Percentiles rank a stretch among this genome's conserved stretches.
These are phyloP conservation scores for Spencermartinsiella ligniputridi DNA, from an alignment of 1,139 yeast species.

Conservation along the genomic window DNA sequence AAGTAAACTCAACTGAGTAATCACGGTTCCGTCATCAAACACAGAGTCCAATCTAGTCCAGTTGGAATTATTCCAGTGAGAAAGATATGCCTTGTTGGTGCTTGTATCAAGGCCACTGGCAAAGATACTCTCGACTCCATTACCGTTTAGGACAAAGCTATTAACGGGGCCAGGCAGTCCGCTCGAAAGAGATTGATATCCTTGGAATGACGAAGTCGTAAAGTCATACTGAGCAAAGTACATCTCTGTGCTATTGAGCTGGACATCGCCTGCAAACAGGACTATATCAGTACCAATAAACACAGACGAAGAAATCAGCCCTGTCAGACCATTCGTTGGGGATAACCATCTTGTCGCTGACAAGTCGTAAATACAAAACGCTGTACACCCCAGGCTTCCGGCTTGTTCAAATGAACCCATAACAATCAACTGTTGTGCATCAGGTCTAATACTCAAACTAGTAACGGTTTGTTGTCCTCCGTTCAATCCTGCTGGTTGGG, in stretches of 20 bases:
- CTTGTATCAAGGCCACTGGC: conserved; percentile 50
- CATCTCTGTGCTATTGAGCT: conserved; percentile 38
- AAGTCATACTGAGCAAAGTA: conserved; percentile 53
- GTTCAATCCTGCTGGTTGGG: conserved; percentile 44
- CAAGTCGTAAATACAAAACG: conserved; percentile 66
- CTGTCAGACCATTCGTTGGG: conserved; percentile 44
- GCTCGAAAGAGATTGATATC: conserved; percentile 23
- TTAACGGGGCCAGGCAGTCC: conserved; percentile 41
- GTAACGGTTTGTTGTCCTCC: conserved; percentile 40
- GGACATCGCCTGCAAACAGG: conserved; percentile 60
- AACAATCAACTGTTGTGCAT: conserved; percentile 51
- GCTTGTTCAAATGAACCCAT: conserved; percentile 72
- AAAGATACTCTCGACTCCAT: conserved; percentile 47
- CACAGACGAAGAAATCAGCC: conserved; percentile 51
- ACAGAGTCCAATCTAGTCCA: conserved; percentile 36
- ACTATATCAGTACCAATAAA: conserved; percentile 49
- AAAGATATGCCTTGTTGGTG: conserved; percentile 28
- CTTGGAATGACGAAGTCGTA: conserved; percentile 31
- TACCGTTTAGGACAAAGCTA: conserved; percentile 48
- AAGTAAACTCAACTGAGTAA: conserved; percentile 34
- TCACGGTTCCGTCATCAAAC: conserved; percentile 30
- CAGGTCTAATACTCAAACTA: conserved; percentile 51
- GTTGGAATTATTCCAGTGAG: conserved; percentile 31
- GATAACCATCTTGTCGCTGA: conserved; percentile 52
- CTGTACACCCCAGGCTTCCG: conserved; percentile 55